Conservation (phyloP, 805 yeast species). For the Starmera amethionina region DNA sequence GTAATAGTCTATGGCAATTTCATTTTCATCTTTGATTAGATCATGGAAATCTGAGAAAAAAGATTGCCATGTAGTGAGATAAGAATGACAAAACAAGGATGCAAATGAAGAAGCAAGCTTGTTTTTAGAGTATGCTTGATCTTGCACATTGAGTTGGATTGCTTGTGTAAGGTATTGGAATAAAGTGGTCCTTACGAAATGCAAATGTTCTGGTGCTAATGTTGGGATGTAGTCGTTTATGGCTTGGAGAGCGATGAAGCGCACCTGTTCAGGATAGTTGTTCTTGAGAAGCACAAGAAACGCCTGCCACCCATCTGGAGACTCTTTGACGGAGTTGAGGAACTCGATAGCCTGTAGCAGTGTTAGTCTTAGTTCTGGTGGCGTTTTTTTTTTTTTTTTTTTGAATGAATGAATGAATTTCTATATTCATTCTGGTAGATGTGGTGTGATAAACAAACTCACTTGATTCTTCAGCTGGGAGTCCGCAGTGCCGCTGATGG, state of each 20-base stretch:
- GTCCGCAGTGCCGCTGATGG: constrained; percentile 19
- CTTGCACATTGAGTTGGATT: constrained; percentile 12
- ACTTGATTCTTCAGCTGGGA: constrained; percentile 13
- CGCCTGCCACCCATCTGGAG: constrained; percentile 37
- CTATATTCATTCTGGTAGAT: too few species aligned
- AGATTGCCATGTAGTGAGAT: constrained; percentile 37
- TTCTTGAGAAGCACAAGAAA: constrained; percentile 30
- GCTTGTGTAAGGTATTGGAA: constrained; percentile 10
- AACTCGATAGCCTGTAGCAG: constrained; percentile 29
- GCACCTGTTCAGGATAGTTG: constrained; percentile 16
- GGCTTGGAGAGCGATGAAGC: constrained; percentile 20
- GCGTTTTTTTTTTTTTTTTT: too few species aligned
- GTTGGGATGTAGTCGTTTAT: constrained; percentile 15
- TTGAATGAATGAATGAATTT: too few species aligned
- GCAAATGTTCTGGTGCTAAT: constrained; percentile 9
- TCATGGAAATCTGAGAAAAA: constrained; percentile 40
- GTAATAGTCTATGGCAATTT: constrained; percentile 49
- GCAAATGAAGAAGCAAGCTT: constrained; percentile 49
- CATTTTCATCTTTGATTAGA: constrained; percentile 21
- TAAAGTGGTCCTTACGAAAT: constrained; percentile 16
- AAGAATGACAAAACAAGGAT: constrained; percentile 38
- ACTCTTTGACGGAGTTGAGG: constrained; percentile 30
- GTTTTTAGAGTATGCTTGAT: constrained; percentile 40
- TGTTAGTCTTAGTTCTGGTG: not conserved
- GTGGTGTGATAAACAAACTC: constrained; percentile 4